phyloP scores from a whole-genome alignment of 2,329 filamentous ascomycete genomes.

The Metarhizium guizhouense region DNA sequence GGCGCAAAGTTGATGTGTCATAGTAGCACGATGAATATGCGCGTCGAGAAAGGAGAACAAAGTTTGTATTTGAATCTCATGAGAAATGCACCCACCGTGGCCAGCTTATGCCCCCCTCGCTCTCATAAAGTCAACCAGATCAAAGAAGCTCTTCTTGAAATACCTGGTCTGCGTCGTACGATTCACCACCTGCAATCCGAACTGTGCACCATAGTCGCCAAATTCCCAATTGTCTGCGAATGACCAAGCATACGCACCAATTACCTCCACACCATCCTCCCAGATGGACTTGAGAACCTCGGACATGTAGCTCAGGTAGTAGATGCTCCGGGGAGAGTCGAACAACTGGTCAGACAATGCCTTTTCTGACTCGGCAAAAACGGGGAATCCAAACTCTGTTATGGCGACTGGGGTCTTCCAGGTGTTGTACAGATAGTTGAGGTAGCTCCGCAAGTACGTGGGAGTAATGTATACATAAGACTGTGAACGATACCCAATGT shows the following conservation, averaged over 20 bases:
- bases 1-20: too few species aligned
- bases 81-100: not conserved
- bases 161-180: constrained; percentile 38
- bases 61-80: too few species aligned
- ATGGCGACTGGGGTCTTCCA: constrained; percentile 40
- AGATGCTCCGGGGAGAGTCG: constrained; percentile 42
- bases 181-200: constrained; percentile 49
- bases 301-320: constrained; percentile 44
- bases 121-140: constrained; percentile 43
- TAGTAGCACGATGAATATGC: too few species aligned
- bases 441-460: constrained; percentile 44
- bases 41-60: too few species aligned
- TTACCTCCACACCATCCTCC: constrained; percentile 45
- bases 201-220: constrained; percentile 33
- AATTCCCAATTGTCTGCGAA: constrained; percentile 48
- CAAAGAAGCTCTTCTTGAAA: constrained; percentile 52
- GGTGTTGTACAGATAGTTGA: constrained; percentile 51
- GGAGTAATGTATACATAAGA: constrained; percentile 51
- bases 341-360: constrained; percentile 40
- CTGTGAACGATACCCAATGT: constrained; percentile 47
- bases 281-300: constrained; percentile 47
- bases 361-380: constrained; percentile 36
- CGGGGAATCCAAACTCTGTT: constrained; percentile 49
- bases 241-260: constrained; percentile 45
- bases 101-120: constrained; percentile 9